A percentile compares a stretch with the other conserved stretches of the same genome.
phyloP scores from a whole-genome alignment of 2,329 filamentous ascomycete genomes.

The Exophiala calicioides region DNA sequence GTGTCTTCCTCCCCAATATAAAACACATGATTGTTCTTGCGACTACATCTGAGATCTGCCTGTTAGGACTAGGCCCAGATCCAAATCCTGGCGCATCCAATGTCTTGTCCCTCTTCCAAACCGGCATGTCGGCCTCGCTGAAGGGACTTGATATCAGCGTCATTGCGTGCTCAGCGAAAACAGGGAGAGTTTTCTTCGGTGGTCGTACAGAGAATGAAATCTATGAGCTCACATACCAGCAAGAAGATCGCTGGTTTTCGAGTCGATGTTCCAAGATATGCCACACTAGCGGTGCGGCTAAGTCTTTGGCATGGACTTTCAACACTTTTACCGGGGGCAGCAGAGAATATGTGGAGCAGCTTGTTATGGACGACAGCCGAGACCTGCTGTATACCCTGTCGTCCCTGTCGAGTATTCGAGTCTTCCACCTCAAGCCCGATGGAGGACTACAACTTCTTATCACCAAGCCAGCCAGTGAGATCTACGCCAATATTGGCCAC shows the following conservation, averaged over 20 bases:
- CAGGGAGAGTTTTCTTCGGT: conserved; percentile 90
- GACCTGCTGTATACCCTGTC: conserved; percentile 91
- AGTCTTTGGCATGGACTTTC: conserved; percentile 56
- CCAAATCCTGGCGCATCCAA: conserved; percentile 61
- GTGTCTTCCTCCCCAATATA: conserved; percentile 84
- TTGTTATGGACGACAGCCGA: conserved; percentile 84
- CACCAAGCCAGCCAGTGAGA: conserved; percentile 53
- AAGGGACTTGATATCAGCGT: conserved; percentile 74
- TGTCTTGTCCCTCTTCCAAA: conserved; percentile 76
- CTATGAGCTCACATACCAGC: conserved; percentile 92
- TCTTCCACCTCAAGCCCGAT: conserved; percentile 77
- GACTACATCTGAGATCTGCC: conserved; percentile 77
- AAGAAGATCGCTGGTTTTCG: conserved; percentile 96
- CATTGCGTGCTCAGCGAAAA: conserved; percentile 74
- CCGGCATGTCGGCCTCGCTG: conserved; percentile 77
- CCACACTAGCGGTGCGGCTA: conserved; percentile 71
- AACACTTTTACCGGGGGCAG: conserved; percentile 16
- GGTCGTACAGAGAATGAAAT: conserved; percentile 80
- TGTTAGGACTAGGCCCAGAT: conserved; percentile 78
- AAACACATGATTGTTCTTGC: conserved; percentile 87
- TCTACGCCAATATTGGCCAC: conserved; percentile 75
- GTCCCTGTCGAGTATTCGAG: conserved; percentile 81
- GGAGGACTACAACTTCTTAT: conserved; percentile 56
- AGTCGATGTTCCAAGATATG: conserved; percentile 85
- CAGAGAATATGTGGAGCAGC: conserved; percentile 64